Evolutionary conservation across 768 basidiomycete species (phyloP).

Genomic region (Auricularia sp.): DNA sequence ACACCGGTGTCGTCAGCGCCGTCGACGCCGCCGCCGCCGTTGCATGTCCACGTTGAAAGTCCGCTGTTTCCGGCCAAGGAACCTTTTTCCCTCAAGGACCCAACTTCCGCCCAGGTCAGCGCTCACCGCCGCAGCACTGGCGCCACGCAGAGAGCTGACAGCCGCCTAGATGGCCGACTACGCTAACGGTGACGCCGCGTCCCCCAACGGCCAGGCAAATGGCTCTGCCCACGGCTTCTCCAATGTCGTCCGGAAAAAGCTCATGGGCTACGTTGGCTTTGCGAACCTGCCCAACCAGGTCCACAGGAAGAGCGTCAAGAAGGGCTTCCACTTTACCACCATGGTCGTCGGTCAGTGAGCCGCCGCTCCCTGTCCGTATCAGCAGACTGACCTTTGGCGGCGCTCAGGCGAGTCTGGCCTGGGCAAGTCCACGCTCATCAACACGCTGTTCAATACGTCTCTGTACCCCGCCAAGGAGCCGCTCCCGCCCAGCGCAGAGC

Average conservation of each 20-base stretch:
- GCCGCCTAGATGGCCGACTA: constrained; percentile 58
- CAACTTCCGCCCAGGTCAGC: neutral
- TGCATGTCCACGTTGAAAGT: no score
- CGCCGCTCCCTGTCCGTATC: constrained; percentile 17
- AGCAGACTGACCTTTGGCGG: constrained; percentile 1
- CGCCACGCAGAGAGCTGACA: neutral
- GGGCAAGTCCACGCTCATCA: constrained; percentile 97
- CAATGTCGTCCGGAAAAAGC: constrained; percentile 69
- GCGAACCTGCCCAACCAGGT: constrained; percentile 99
- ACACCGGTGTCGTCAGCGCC: no score
- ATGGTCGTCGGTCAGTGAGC: constrained; percentile 92
- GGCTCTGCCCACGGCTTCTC: constrained; percentile 40
- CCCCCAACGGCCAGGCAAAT: constrained; percentile 50
- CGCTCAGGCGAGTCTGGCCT: constrained; percentile 87
- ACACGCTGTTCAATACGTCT: constrained; percentile 95
- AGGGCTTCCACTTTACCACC: constrained; percentile 96
- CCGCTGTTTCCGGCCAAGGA: no score
- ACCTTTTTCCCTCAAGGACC: no score
- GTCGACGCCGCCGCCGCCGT: no score
- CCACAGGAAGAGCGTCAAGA: constrained; percentile 94
- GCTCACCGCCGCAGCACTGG: neutral
- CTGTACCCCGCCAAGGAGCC: constrained; percentile 88
- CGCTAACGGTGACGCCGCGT: constrained; percentile 48
- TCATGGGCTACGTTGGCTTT: constrained; percentile 93
- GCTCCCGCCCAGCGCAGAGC: constrained; percentile 74